A percentile compares a stretch with the other conserved stretches of the same genome.
Conservation (phyloP, 2,329 filamentous ascomycete species). For the Neophaeococcomyces mojaviensis region DNA sequence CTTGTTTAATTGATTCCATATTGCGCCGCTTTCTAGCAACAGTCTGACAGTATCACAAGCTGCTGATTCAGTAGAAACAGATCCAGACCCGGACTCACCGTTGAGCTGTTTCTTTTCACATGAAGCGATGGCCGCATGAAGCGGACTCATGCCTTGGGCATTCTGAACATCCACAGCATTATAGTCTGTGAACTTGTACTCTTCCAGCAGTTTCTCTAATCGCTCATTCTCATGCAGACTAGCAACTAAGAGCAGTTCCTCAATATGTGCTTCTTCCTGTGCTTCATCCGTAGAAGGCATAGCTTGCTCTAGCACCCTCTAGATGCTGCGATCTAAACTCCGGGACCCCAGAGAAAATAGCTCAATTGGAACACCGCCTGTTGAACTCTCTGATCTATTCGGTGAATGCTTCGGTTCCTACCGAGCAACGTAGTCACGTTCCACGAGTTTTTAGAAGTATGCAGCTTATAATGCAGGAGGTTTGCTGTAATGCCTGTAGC, state of each 20-base stretch:
- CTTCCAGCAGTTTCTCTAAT: slow-evolving; percentile 36
- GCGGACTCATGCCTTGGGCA: slow-evolving; percentile 70
- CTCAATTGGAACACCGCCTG: too few species aligned
- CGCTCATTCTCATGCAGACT: slow-evolving; percentile 59
- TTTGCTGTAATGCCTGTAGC: too few species aligned
- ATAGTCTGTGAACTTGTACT: slow-evolving; percentile 24
- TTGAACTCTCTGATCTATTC: too few species aligned
- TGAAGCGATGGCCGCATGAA: slow-evolving; percentile 83
- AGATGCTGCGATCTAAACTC: too few species aligned
- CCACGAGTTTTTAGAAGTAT: too few species aligned
- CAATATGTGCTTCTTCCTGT: slow-evolving; percentile 24
- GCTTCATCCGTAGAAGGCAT: background rate
- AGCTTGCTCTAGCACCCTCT: too few species aligned
- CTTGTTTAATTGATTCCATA: slow-evolving; percentile 91
- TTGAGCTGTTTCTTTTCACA: slow-evolving; percentile 32
- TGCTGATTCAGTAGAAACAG: slow-evolving; percentile 15
- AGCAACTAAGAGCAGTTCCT: slow-evolving; percentile 59
- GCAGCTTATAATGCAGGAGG: too few species aligned
- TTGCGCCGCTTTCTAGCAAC: slow-evolving; percentile 78
- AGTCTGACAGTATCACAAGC: slow-evolving; percentile 64
- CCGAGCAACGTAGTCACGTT: too few species aligned
- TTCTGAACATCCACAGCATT: slow-evolving; percentile 71
- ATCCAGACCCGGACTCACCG: slow-evolving; percentile 26
- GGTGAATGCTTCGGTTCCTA: too few species aligned
- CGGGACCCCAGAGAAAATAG: too few species aligned